A percentile compares a stretch with the other conserved stretches of the same genome.
These are phyloP conservation scores for Limnanthes douglasii DNA, from an alignment of 345 rosid species.

Conservation along the genomic window DNA sequence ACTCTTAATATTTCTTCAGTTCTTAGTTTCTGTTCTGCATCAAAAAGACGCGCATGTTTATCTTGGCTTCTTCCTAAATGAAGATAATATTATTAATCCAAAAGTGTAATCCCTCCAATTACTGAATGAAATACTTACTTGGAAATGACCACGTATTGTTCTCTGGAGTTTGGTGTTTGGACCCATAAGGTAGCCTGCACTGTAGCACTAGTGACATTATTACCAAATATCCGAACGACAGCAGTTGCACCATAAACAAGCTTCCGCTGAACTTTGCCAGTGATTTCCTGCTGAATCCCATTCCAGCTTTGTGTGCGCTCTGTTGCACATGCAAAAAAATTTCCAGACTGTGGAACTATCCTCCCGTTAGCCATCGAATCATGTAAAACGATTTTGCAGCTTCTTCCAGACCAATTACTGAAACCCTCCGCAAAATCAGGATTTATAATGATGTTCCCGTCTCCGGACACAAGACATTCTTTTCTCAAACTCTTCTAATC, in stretches of 20 bases:
- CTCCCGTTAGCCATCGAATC: constrained; percentile 69
- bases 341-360: constrained; percentile 57
- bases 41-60: background rate
- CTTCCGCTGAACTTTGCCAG: constrained; percentile 59
- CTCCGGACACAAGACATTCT: constrained; percentile 14
- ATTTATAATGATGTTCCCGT: constrained; percentile 48
- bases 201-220: constrained; percentile 32
- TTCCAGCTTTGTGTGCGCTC: constrained; percentile 82
- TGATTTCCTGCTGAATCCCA: constrained; percentile 84
- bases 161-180: constrained; percentile 46
- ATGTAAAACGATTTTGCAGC: constrained; percentile 62
- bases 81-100: background rate
- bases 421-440: constrained; percentile 72
- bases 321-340: constrained; percentile 61
- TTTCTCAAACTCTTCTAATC: constrained; percentile 9
- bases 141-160: constrained; percentile 66
- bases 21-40: no score
- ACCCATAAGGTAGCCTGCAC: constrained; percentile 71
- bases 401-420: constrained; percentile 87
- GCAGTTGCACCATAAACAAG: constrained; percentile 58
- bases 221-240: constrained; percentile 61
- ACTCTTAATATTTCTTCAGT: no score
- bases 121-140: constrained; percentile 27
- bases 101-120: background rate
- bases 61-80: no score